Conservation (phyloP, 345 rosid species). For the Citrus trifoliata region DNA sequence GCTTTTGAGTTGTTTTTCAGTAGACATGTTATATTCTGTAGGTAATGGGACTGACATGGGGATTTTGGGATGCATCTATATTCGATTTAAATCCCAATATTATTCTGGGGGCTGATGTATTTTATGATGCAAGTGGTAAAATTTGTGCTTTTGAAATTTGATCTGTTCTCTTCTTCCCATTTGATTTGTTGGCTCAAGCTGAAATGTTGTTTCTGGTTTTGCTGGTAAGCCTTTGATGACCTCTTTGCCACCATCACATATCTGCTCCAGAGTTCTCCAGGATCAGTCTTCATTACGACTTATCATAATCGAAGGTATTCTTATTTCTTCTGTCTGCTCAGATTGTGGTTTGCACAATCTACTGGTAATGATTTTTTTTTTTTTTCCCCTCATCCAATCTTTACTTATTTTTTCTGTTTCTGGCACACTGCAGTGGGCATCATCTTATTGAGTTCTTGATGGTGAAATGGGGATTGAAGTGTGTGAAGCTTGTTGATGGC, state of each 20-base stretch:
- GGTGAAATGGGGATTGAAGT: constrained; percentile 85
- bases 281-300: constrained; percentile 75
- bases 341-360: too few relatives aligned
- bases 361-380: not conserved
- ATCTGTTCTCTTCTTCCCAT: not conserved
- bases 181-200: not conserved
- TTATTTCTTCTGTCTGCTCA: not conserved
- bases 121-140: constrained; percentile 78
- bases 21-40: constrained; percentile 24
- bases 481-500: constrained; percentile 69
- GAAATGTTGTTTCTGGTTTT: constrained; percentile 14
- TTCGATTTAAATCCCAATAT: constrained; percentile 55
- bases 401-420: constrained; percentile 1
- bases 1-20: not conserved
- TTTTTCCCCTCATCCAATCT: not conserved
- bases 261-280: constrained; percentile 70
- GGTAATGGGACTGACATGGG: constrained; percentile 83
- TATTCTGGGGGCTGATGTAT: constrained; percentile 87
- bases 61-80: constrained; percentile 68
- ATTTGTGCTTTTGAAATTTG: not conserved
- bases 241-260: constrained; percentile 79
- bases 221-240: constrained; percentile 66
- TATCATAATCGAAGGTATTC: constrained; percentile 87
- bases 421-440: constrained; percentile 61
- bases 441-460: constrained; percentile 87